Evolutionary conservation across 352 stramenopile species (phyloP), one percentile per base, ranked within the genome.

Genomic region (Phytopythium helicoides): DNA sequence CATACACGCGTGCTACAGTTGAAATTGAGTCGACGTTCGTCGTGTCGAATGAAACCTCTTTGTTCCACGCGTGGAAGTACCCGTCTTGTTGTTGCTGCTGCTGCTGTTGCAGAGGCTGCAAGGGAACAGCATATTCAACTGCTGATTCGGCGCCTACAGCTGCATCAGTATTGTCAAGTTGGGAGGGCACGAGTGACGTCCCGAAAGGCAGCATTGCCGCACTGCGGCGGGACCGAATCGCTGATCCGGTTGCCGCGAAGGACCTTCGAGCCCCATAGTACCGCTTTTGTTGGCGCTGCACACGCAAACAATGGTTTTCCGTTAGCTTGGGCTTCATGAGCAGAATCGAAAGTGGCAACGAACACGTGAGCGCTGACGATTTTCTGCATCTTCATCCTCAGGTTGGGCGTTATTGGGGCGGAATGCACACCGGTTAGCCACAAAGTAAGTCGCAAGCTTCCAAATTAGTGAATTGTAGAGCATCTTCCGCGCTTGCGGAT

Each of bases 381-480:
- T 56, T 21, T 73, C 64, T 11, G 47, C 31, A 15, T 81, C 70
- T 11, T 73, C 70, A 40, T 76, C 66, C 37, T 81, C 70, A 6
- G 63, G 21, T 12, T 41, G 48, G 4, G 15, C 37, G n/a, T n/a
- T n/a, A 38, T 60, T 34, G 18, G 39, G 34, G 19, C 34, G 37
- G 10, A 25, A 54, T 47, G 62, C 42, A 19, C 79, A 35, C 64
- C 71, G 81, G 36, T 82, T 65, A 18, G 68, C 36, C 44, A 80
- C 59, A 41, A 77, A 72, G 25, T 81, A 66, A 3, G 73, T 59
- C 19, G 68, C 69, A 16, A 87, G 42, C 18, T 87, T 87, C 69
- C 66, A 84, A 16, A 83, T 25, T 1, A 86, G 56, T 6, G 66
- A 71, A n/a, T 60, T 64, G 37, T 60, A 65, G 11, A 75, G 46